phyloP scores from a whole-genome alignment of 2,329 filamentous ascomycete species.

The Leptographium lundbergii region DNA sequence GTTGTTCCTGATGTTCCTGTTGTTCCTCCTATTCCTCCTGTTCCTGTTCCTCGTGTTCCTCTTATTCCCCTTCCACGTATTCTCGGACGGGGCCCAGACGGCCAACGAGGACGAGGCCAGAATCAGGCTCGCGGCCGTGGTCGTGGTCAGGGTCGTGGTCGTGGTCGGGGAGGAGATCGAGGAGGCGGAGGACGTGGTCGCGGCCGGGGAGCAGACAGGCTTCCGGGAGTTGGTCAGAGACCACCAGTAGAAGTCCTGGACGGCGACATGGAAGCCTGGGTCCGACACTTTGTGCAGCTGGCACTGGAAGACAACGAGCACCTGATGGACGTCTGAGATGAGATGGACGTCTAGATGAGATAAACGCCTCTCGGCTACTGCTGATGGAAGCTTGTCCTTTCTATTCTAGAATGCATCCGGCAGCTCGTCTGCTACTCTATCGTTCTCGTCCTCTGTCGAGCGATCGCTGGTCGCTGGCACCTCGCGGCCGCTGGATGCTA shows the following conservation, averaged over 20 bases:
- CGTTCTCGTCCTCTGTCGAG: neutral
- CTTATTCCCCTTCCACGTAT: too few relatives aligned
- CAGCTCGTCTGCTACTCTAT: neutral
- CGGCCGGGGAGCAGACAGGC: neutral
- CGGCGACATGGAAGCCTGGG: slow-evolving; percentile 9
- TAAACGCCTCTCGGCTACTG: too few relatives aligned
- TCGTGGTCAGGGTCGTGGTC: neutral
- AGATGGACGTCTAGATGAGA: too few relatives aligned
- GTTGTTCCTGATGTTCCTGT: neutral
- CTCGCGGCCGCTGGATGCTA: neutral
- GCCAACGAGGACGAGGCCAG: neutral
- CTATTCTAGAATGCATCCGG: neutral
- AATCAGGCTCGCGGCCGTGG: neutral
- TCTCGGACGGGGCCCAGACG: too few relatives aligned
- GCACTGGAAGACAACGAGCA: slow-evolving; percentile 12
- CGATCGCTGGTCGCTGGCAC: neutral
- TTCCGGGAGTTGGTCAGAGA: neutral
- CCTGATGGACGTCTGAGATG: slow-evolving; percentile 3
- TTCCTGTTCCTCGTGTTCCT: neutral
- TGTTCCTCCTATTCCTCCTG: neutral
- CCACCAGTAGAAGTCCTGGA: slow-evolving; percentile 1
- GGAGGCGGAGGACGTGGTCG: neutral
- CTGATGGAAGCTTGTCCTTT: neutral
- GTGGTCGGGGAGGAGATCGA: neutral
- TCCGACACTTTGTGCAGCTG: slow-evolving; percentile 12